A percentile compares a stretch with the other conserved stretches of the same genome.
Conservation (phyloP, 306 rosid genomes). For the Amphicarpaea edgeworthii region DNA sequence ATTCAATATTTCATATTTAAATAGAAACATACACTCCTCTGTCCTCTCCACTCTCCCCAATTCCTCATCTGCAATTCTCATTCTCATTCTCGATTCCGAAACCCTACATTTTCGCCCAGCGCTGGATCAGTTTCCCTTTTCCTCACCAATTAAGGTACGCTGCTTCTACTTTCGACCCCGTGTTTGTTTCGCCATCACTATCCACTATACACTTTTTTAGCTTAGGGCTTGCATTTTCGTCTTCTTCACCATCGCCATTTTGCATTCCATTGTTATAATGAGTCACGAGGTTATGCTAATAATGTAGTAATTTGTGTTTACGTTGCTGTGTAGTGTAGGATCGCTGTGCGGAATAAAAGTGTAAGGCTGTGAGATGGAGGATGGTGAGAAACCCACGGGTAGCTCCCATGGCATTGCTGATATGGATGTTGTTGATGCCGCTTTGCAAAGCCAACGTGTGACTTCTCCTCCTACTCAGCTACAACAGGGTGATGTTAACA, state of each 20-base stretch:
- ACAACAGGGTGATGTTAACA: conserved; percentile 30
- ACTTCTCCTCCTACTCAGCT: conserved; percentile 35
- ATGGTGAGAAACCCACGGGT: conserved; percentile 40
- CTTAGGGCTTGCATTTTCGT: conserved; percentile 39
- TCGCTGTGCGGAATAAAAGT: conserved; percentile 33
- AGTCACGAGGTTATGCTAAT: conserved; percentile 1
- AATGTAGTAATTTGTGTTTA: background rate
- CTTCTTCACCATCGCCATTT: background rate
- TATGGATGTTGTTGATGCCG: conserved; percentile 45
- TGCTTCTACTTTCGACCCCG: background rate
- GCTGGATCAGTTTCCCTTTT: background rate
- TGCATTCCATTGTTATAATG: background rate
- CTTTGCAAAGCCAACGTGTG: conserved; percentile 37
- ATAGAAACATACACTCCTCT: background rate
- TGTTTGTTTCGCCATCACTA: background rate
- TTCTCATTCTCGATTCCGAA: conserved; percentile 26
- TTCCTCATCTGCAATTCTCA: conserved; percentile 20
- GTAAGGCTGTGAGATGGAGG: conserved; percentile 48
- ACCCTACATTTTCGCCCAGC: conserved; percentile 46
- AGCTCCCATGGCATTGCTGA: conserved; percentile 43
- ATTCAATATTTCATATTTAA: background rate
- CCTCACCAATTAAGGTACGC: conserved; percentile 30
- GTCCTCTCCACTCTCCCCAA: background rate
- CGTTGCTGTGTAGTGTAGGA: background rate
- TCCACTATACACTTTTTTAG: background rate